phyloP scores from a whole-genome alignment of 139 green algal genomes.

The Desmodesmus armatus region DNA sequence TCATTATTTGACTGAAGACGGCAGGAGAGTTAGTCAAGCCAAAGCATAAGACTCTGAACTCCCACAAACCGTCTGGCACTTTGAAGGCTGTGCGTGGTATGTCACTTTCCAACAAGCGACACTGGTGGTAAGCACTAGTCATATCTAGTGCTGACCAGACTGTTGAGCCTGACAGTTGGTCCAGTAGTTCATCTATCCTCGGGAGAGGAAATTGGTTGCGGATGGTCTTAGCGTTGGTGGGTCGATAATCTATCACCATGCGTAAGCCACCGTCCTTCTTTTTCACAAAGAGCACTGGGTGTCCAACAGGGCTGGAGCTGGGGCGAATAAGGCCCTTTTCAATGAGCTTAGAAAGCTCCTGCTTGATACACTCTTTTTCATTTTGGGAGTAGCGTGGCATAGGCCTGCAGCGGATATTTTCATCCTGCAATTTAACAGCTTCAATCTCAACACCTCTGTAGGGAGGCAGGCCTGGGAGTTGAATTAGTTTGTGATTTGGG shows the following conservation, averaged over 20 bases:
- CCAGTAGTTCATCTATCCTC: constrained; percentile 62
- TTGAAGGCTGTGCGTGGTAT: constrained; percentile 44
- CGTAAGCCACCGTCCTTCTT: constrained; percentile 69
- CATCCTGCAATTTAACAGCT: too few relatives aligned
- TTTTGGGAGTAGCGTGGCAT: too few relatives aligned
- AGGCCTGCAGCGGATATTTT: too few relatives aligned
- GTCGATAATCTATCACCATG: constrained; percentile 71
- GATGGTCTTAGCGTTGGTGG: constrained; percentile 63
- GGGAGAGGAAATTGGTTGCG: constrained; percentile 67
- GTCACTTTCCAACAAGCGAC: constrained; percentile 43
- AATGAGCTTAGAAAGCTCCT: too few relatives aligned
- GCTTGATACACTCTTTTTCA: too few relatives aligned
- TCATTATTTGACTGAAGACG: constrained; percentile 56
- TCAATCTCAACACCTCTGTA: too few relatives aligned
- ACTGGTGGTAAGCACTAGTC: constrained; percentile 48
- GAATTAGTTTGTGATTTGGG: too few relatives aligned
- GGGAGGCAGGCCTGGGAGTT: too few relatives aligned
- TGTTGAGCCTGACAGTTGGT: constrained; percentile 53
- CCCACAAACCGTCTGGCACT: constrained; percentile 47
- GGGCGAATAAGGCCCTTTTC: constrained; percentile 41
- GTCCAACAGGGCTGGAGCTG: constrained; percentile 54
- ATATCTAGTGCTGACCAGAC: constrained; percentile 65
- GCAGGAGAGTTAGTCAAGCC: constrained; percentile 63
- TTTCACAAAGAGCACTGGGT: constrained; percentile 68
- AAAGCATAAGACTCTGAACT: constrained; percentile 59